Conservation (phyloP, 345 rosid genomes). For the Eucalyptus lansdowneana region DNA sequence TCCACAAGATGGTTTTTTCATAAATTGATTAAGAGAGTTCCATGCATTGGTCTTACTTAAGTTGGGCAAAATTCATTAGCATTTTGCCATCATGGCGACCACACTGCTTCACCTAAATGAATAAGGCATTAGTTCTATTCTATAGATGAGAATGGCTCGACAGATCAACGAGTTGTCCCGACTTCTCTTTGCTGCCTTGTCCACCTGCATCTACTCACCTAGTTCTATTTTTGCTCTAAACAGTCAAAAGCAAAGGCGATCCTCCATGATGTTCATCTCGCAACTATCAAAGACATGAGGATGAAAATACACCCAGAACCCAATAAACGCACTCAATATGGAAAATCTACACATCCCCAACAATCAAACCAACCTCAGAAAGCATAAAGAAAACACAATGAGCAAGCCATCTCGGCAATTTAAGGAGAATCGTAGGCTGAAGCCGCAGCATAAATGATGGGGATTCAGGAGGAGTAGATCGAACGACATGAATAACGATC, state of each 20-base stretch:
- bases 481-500: not conserved
- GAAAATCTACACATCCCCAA: not conserved
- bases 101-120: not conserved
- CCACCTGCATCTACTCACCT: not conserved
- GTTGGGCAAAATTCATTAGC: not conserved
- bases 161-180: not conserved
- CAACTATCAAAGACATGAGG: not conserved
- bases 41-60: not conserved
- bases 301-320: not conserved
- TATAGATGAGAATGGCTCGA: not conserved
- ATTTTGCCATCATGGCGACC: not conserved
- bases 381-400: not conserved
- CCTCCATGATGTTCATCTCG: not conserved
- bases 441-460: not conserved
- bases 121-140: not conserved
- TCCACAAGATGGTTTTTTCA: not conserved
- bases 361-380: not conserved
- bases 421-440: not conserved
- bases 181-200: not conserved
- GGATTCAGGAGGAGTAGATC: not conserved
- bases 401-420: not conserved
- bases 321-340: not conserved
- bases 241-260: not conserved
- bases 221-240: not conserved
- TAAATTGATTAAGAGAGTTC: not conserved